phyloP scores from a whole-genome alignment of 148 eudicot species.

The Diospyros lotus region DNA sequence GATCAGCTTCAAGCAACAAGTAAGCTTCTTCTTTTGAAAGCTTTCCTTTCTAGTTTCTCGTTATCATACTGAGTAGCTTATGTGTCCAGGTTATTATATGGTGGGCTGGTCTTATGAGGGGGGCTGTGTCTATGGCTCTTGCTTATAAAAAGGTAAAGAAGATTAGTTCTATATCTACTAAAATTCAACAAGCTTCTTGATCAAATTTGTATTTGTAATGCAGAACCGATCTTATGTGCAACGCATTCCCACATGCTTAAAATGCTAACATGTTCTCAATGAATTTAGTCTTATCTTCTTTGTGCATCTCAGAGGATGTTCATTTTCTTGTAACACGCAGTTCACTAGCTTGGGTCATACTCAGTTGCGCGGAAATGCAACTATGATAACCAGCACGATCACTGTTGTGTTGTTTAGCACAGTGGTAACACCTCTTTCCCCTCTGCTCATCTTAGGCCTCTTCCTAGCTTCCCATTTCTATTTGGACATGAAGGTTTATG shows the following conservation, averaged over 20 bases:
- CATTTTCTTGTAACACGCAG: slow-evolving; percentile 31
- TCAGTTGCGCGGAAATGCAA: slow-evolving; percentile 54
- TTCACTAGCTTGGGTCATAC: slow-evolving; percentile 76
- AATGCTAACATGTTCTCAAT: not conserved
- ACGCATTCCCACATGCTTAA: too few relatives aligned
- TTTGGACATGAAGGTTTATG: too few relatives aligned
- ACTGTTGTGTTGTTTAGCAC: slow-evolving; percentile 74
- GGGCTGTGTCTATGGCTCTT: slow-evolving; percentile 96
- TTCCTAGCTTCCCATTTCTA: too few relatives aligned
- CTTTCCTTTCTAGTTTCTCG: too few relatives aligned
- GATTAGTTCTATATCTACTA: not conserved
- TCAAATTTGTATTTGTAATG: too few relatives aligned
- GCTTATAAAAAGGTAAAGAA: slow-evolving; percentile 83
- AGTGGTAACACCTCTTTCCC: slow-evolving; percentile 36
- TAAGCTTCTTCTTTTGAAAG: slow-evolving; percentile 9
- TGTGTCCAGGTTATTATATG: slow-evolving; percentile 60
- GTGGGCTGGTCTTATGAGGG: slow-evolving; percentile 99
- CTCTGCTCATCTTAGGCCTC: too few relatives aligned
- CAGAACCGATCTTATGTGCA: too few relatives aligned
- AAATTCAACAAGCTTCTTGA: too few relatives aligned
- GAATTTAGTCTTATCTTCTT: not conserved
- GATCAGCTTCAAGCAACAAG: slow-evolving; percentile 63
- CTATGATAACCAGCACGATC: slow-evolving; percentile 81
- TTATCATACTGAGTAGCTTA: too few relatives aligned
- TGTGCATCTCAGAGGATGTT: not conserved